A percentile compares a stretch with the other conserved stretches of the same genome.
Evolutionary conservation across 169 alveolate genomes (phyloP).

Genomic region (Babesia sp.): DNA sequence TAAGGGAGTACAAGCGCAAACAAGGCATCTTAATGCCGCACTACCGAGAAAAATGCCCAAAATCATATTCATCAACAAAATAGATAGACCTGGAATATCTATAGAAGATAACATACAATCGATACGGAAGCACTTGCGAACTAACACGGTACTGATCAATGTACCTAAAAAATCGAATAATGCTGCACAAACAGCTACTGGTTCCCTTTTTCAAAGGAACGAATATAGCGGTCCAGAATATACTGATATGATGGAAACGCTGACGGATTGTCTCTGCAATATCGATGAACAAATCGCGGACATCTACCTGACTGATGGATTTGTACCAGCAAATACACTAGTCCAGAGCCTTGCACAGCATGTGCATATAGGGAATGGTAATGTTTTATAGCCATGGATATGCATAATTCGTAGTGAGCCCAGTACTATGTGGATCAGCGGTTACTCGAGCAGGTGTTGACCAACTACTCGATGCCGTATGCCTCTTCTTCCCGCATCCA

Average conservation of each 20-base stretch:
- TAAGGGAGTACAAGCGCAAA: slow-evolving; percentile 85
- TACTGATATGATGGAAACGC: slow-evolving; percentile 8
- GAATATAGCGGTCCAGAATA: too few species aligned
- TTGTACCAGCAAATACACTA: not conserved
- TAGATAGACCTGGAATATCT: slow-evolving; percentile 74
- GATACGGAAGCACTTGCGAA: slow-evolving; percentile 10
- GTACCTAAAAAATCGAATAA: not conserved
- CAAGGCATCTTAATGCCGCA: slow-evolving; percentile 83
- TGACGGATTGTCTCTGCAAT: slow-evolving; percentile 13
- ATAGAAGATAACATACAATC: slow-evolving; percentile 19
- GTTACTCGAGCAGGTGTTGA: slow-evolving; percentile 32
- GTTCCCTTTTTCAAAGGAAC: not conserved
- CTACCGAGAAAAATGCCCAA: slow-evolving; percentile 85
- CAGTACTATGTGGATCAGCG: slow-evolving; percentile 58
- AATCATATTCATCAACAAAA: slow-evolving; percentile 85
- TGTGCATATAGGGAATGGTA: slow-evolving; percentile 7
- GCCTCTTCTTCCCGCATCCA: slow-evolving; percentile 28
- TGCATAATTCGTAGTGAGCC: not conserved
- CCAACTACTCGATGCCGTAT: slow-evolving; percentile 30
- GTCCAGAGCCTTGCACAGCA: not conserved
- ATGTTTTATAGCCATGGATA: not conserved
- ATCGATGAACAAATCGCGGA: slow-evolving; percentile 31
- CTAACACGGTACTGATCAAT: slow-evolving; percentile 12
- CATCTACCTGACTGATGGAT: slow-evolving; percentile 13
- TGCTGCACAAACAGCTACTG: not conserved